These are phyloP conservation scores for Cicer yamashitae DNA, from an alignment of 306 rosid genomes.

Conservation along the genomic window DNA sequence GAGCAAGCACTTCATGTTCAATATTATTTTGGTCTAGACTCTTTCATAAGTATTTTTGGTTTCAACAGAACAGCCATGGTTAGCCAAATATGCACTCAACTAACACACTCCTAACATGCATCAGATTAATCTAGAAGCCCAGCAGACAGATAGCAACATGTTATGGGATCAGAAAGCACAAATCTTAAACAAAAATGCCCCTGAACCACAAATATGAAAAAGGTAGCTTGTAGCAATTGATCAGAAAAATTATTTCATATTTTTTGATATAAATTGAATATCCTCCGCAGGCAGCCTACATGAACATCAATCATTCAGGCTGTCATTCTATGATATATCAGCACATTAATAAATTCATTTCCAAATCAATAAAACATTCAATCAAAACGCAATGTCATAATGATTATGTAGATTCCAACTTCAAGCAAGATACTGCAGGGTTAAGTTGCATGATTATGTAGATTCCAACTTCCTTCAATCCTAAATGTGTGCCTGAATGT, in stretches of 20 bases:
- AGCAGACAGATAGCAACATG: neutral
- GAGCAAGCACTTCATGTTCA: constrained; percentile 28
- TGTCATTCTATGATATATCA: neutral
- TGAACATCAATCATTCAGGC: neutral
- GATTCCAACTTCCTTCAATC: no score
- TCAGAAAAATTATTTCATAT: neutral
- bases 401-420: no score
- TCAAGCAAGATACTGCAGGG: no score
- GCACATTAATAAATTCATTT: neutral
- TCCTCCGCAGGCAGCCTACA: no score
- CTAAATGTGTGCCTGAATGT: no score
- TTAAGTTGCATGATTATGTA: no score
- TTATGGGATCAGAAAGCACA: neutral
- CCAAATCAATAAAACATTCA: neutral
- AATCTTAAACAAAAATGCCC: neutral
- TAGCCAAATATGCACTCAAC: constrained; percentile 40
- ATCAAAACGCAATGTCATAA: neutral
- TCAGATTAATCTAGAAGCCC: neutral
- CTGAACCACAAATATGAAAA: neutral
- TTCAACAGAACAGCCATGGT: neutral
- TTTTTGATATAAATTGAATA: no score
- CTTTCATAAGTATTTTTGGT: neutral
- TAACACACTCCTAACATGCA: constrained; percentile 41
- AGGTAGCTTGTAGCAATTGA: neutral
- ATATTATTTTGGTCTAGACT: neutral